Evolutionary conservation across 345 rosid genomes (phyloP), one percentile per base, ranked within the genome.

Genomic region (Populus euphratica): DNA sequence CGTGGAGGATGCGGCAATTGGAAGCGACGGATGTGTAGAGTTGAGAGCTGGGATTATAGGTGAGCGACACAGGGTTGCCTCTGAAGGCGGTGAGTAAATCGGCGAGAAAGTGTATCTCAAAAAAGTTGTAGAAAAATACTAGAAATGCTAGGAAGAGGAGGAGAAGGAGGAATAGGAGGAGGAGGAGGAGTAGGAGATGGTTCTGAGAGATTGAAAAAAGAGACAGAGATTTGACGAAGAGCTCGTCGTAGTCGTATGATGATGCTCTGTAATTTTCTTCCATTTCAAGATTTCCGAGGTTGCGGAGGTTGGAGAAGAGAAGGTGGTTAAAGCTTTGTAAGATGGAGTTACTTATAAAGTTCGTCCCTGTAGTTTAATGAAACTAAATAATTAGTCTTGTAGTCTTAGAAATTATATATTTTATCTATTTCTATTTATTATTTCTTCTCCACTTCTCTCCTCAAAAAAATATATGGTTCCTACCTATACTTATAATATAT

Each of bases 51-150:
- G 76, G 52, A 25, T 49, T 69, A 79, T 50, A 86, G 38, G 80
- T 78, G 59, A 86, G 64, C 10, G 47, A 41, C 7, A 86, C 87
- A 44, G 84, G 69, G 41, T 82, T 77, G 49, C 87, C 87, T 50
- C 82, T 66, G 70, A 82, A 80, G 5, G 76, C 85, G 25, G 80
- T 50, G 76, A 80, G 20, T 29, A 86, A 72, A 38, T 84, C 76
- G 69, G 47, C 80, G 18, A 86, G 73, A 73, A 84, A 82, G 77
- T 86, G 89, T 72, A 82, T 76, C 76, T 84, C 86, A 27, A 82
- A 17, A 76, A 86, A 80, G 77, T 80, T 80, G 81, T 82, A 84
- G 77, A 84, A 74, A 36, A 84, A 78, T 33, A 82, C 6, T 50
- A 78, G 50, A 29, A 71, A 13, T 17, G 47, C 2, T 5, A 74